Base-by-base conservation (phyloP, 495 filamentous ascomycete species). In the Neurospora sp. region DNA sequence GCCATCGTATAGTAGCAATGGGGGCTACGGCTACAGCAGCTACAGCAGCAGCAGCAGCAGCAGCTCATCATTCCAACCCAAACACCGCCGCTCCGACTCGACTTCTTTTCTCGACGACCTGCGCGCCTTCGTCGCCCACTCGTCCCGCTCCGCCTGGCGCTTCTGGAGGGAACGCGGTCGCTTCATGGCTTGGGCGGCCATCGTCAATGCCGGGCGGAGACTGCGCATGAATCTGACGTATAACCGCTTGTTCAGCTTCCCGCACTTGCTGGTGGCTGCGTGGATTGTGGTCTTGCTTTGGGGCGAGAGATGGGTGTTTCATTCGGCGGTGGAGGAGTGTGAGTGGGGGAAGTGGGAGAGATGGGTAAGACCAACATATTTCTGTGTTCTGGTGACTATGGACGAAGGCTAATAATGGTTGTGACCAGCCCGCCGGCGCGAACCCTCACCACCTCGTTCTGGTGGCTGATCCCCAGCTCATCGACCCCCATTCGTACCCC, bases 401-500 rank as follows among this genome's bases (percentile, higher is more conserved):
- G n/a, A 62, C 21, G 10, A 75, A 74, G n/a, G 21, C 21, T 59
- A 15, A 59, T 59, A 3, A 59, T 28, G 21, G 8, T 8, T 59
- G 21, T 37, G 37, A 5, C 48, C 71, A 97, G 96, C 93, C 93
- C 73, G 78, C 84, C 75, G 88, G 84, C 74, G 93, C 94, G 24
- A 87, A 85, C 36, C 96, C 96, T 3, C 94, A 98, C 82, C 93
- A 91, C 79, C 85, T 98, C 72, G 88, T 91, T 70, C 91, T 99
- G 77, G 85, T 99, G 73, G 94, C 96, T 45, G 96, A 99, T 79
- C 96, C 96, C n/a, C 96, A 99, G 80, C 86, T 99, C 40, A 93
- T 97, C 77, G 96, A 99, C 82, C 93, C 95, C 38, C 96, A 99
- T 79, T 96, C 94, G 17, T 98, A 99, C 80, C 92, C 96, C 21